Conservation (phyloP, 768 basidiomycete species). For the Kwoniella pini region DNA sequence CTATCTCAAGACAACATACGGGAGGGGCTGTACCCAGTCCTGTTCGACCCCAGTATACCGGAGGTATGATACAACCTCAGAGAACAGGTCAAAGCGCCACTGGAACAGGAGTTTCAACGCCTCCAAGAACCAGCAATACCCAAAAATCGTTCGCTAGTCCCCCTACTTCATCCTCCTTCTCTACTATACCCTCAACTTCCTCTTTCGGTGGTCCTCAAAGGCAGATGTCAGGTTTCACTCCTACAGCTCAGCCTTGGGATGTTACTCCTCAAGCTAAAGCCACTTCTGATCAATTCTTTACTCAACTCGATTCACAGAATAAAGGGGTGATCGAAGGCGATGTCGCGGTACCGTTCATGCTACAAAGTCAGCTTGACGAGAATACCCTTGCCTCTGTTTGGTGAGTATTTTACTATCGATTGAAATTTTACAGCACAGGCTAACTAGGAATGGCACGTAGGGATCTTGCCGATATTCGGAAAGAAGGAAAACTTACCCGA, state of each 20-base stretch:
- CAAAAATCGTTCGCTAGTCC: slow-evolving; percentile 22
- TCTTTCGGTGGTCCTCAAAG: slow-evolving; percentile 22
- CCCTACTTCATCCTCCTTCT: slow-evolving; percentile 20
- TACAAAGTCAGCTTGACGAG: slow-evolving; percentile 80
- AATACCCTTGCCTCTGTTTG: slow-evolving; percentile 86
- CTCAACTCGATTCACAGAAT: slow-evolving; percentile 71
- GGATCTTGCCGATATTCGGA: slow-evolving; percentile 89
- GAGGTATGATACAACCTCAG: slow-evolving; percentile 43
- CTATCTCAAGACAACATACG: slow-evolving; percentile 64
- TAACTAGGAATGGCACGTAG: slow-evolving; percentile 57
- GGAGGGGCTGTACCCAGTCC: slow-evolving; percentile 38
- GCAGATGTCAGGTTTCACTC: slow-evolving; percentile 16
- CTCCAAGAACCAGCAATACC: slow-evolving; percentile 41
- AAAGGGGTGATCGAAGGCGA: slow-evolving; percentile 87
- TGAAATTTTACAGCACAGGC: not conserved
- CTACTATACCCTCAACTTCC: slow-evolving; percentile 18
- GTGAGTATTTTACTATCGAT: slow-evolving; percentile 59
- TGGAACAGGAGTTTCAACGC: slow-evolving; percentile 15
- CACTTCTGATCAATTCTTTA: slow-evolving; percentile 74
- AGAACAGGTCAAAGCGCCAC: slow-evolving; percentile 60
- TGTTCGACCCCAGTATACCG: slow-evolving; percentile 37
- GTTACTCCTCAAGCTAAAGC: slow-evolving; percentile 78
- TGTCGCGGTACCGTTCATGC: slow-evolving; percentile 91
- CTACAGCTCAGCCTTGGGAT: slow-evolving; percentile 65
- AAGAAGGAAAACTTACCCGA: slow-evolving; percentile 78